phyloP scores from a whole-genome alignment of 192 early-diverging fungal genomes.

The Backusella macrospora region DNA sequence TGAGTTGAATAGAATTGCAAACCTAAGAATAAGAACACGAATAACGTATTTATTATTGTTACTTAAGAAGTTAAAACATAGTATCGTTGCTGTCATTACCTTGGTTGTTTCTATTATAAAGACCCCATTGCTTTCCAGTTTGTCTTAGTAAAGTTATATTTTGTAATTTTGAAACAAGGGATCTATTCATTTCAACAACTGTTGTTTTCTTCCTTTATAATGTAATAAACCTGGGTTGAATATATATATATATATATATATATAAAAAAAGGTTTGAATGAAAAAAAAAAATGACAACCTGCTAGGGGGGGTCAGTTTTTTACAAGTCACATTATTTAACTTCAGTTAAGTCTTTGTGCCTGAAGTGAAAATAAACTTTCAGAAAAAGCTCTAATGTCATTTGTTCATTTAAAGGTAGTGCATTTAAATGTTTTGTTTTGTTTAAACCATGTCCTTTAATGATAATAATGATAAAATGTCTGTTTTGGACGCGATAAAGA shows the following conservation, averaged over 20 bases:
- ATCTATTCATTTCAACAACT: slow-evolving; percentile 12
- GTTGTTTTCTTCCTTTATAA: background rate
- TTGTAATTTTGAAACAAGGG: background rate
- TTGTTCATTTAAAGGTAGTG: no score
- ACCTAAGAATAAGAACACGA: background rate
- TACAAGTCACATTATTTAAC: background rate
- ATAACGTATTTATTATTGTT: background rate
- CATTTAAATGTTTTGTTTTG: no score
- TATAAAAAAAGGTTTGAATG: background rate
- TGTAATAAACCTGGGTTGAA: slow-evolving; percentile 12
- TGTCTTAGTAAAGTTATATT: slow-evolving; percentile 5
- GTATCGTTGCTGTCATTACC: background rate
- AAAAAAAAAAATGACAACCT: slow-evolving; percentile 12
- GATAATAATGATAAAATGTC: no score
- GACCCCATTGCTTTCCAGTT: slow-evolving; percentile 11
- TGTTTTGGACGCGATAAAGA: no score
- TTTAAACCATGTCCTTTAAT: no score
- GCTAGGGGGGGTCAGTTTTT: background rate
- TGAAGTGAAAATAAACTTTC: slow-evolving; percentile 1
- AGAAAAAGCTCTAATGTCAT: no score
- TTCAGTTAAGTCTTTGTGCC: background rate
- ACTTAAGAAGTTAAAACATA: background rate
- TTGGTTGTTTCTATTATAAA: background rate
- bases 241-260: no score
- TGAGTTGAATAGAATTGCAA: slow-evolving; percentile 1